Percentiles rank a stretch among this genome's conserved stretches.
phyloP scores from a whole-genome alignment of 805 yeast species.

The Torulaspora microellipsoides region DNA sequence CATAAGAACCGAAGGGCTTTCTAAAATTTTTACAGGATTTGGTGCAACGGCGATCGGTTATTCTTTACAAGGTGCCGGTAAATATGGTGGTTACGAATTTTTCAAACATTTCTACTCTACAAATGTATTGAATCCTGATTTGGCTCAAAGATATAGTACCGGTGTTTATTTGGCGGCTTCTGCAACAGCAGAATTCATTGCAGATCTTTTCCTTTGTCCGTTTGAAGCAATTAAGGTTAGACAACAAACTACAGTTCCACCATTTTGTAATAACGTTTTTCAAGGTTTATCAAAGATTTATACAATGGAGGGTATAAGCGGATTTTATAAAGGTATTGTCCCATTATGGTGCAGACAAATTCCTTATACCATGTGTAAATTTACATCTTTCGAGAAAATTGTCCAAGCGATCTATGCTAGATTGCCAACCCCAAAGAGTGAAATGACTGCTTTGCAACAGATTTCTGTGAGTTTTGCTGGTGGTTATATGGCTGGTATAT shows the following conservation, averaged over 20 bases:
- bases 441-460: conserved; percentile 70
- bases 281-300: conserved; percentile 66
- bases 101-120: conserved; percentile 76
- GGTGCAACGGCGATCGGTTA: conserved; percentile 93
- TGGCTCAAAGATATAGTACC: conserved; percentile 62
- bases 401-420: conserved; percentile 73
- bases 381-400: conserved; percentile 88
- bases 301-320: conserved; percentile 64
- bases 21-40: conserved; percentile 77
- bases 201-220: conserved; percentile 88
- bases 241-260: conserved; percentile 91
- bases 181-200: conserved; percentile 91
- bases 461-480: conserved; percentile 93
- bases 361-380: conserved; percentile 98
- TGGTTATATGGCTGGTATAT: conserved; percentile 96
- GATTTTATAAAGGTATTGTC: conserved; percentile 80
- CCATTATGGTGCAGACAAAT: conserved; percentile 97
- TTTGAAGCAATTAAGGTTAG: conserved; percentile 92
- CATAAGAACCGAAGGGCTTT: conserved; percentile 64
- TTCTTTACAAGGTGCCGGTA: conserved; percentile 95
- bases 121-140: conserved; percentile 59
- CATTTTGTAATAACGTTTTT: conserved; percentile 58
- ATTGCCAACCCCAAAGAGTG: conserved; percentile 67
- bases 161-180: conserved; percentile 75
- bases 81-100: conserved; percentile 90